Conservation (phyloP, 108 stramenopile species). For the Nitzschia palea region DNA sequence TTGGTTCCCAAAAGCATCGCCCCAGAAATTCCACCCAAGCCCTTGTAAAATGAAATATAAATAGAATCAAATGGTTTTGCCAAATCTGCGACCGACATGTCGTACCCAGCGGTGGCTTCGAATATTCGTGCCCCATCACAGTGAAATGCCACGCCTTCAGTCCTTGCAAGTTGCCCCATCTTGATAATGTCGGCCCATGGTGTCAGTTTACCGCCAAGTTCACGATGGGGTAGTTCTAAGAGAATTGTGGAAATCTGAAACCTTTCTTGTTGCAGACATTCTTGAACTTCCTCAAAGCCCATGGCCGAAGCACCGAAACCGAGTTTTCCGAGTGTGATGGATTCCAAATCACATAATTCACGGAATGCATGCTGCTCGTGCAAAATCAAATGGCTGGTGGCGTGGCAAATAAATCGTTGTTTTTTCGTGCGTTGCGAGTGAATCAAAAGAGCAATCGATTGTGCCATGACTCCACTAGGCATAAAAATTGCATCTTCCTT, state of each 20-base stretch:
- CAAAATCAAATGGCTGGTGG: constrained; percentile 65
- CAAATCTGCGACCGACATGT: constrained; percentile 37
- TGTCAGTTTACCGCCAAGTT: constrained; percentile 78
- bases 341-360: constrained; percentile 37
- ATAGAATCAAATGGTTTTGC: constrained; percentile 65
- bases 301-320: constrained; percentile 27
- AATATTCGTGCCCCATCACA: constrained; percentile 86
- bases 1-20: constrained; percentile 71
- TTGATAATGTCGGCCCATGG: constrained; percentile 61
- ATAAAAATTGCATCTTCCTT: constrained; percentile 81
- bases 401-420: constrained; percentile 62
- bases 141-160: constrained; percentile 59
- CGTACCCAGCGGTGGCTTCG: constrained; percentile 64
- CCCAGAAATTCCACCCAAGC: constrained; percentile 71
- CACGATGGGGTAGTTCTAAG: constrained; percentile 82
- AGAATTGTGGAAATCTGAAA: constrained; percentile 48
- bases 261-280: constrained; percentile 27
- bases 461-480: constrained; percentile 82
- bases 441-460: constrained; percentile 69
- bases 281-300: constrained; percentile 26
- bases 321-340: constrained; percentile 25
- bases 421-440: constrained; percentile 25
- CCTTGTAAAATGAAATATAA: constrained; percentile 85
- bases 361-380: constrained; percentile 64
- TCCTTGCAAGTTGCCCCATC: constrained; percentile 40